Base-by-base conservation (phyloP, 768 basidiomycete species). In the Dioszegia aurantiaca region DNA sequence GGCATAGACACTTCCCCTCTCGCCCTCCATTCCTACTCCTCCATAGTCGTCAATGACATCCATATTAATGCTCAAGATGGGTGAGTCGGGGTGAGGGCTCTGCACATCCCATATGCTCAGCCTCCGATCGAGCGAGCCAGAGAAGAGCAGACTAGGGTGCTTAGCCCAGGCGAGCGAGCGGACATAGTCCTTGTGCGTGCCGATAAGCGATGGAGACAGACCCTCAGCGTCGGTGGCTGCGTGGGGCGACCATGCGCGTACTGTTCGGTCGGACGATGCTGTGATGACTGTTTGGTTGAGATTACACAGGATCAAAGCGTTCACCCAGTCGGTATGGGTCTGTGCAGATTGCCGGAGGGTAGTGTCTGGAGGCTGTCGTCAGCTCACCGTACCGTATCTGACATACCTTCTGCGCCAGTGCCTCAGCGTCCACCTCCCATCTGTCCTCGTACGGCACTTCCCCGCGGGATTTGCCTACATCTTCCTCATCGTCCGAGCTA, bases 201-300 rank as follows among this genome's bases (percentile, higher is more conserved):
- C 69, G 9, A 70, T 63, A 23, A 70, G 54, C 40, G 51, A 68
- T 58, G 41, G 74, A 3, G 62, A 59, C 3, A 42, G 30, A 44
- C 12, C 82, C 79, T 82, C 77, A 0, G 37, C 57, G 8, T 82
- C 78, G 17, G 80, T 70, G 12, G 79, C 63, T 0, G 84, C 80
- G 72, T 97, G 91, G 0, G 94, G 94, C 53, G 82, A 86, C 94
- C 95, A 98, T 0, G 90, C 85, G 70, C 92, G 88, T 65, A 99
- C 81, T 12, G 91, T 90, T 17, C 93, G 92, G 71, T 98, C 94
- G 2, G 93, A 94, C 0, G 95, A 98, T 0, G 89, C 92, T 56
- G 93, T 90, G 39, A 97, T 82, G 43, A 97, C 89, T 86, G 67
- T 95, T 73, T 93, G 92, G 64, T 95, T 91, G 60, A 85, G 82